These are phyloP conservation scores for Pestalotiopsis sp. DNA, from an alignment of 2,329 filamentous ascomycete genomes.

Conservation along the genomic window DNA sequence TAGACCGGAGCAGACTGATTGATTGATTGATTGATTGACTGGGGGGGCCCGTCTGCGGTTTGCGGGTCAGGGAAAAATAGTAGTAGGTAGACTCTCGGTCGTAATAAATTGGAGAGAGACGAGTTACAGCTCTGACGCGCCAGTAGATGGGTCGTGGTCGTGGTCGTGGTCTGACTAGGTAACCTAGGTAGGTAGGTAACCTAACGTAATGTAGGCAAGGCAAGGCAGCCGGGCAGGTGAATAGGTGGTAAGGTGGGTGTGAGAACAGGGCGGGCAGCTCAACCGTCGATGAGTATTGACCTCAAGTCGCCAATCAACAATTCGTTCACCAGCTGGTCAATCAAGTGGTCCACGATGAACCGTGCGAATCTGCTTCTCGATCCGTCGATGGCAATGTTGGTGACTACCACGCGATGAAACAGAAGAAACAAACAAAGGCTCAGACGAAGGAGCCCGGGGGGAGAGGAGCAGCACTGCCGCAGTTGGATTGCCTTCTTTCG, in stretches of 20 bases:
- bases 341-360: no score
- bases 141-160: neutral
- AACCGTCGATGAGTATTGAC: no score
- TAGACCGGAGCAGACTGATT: neutral
- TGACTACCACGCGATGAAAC: neutral
- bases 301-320: no score
- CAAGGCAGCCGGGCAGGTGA: neutral
- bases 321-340: no score
- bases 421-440: neutral
- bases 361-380: no score
- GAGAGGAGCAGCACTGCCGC: neutral
- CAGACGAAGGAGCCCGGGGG: neutral
- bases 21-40: neutral
- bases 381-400: neutral
- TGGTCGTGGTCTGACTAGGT: neutral
- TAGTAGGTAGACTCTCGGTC: neutral
- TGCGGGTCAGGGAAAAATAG: constrained; percentile 3
- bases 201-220: neutral
- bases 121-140: neutral
- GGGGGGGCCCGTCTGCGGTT: neutral
- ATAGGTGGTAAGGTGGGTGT: neutral
- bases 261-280: no score
- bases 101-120: neutral
- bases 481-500: constrained; percentile 3
- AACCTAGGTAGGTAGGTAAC: neutral